Evolutionary conservation across 2,329 filamentous ascomycete species (phyloP).

Genomic region (Leptographium galeiforme): DNA sequence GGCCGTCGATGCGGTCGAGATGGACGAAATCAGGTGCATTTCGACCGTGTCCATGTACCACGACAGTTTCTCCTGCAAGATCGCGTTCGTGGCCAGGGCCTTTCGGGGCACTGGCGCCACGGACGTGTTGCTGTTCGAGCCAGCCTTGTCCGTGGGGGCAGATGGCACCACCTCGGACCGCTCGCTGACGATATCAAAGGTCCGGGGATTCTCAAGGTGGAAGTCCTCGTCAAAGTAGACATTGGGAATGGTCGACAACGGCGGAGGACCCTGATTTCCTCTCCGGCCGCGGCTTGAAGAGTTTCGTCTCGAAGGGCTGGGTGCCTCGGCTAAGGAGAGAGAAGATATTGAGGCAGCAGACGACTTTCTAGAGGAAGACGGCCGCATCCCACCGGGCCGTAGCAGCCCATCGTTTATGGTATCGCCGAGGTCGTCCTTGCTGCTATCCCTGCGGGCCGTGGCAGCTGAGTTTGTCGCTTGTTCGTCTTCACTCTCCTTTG

Average conservation of each 20-base stretch:
- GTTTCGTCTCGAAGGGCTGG: slow-evolving; percentile 28
- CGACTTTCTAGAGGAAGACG: slow-evolving; percentile 23
- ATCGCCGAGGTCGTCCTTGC: slow-evolving; percentile 29
- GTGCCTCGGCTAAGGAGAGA: slow-evolving; percentile 24
- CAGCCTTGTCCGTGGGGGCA: slow-evolving; percentile 36
- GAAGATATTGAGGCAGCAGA: slow-evolving; percentile 37
- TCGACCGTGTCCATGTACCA: slow-evolving; percentile 99
- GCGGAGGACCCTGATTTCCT: slow-evolving; percentile 60
- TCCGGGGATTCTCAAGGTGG: slow-evolving; percentile 87
- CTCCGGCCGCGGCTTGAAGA: slow-evolving; percentile 38
- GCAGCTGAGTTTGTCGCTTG: slow-evolving; percentile 24
- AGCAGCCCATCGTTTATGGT: slow-evolving; percentile 29
- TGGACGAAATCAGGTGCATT: slow-evolving; percentile 90
- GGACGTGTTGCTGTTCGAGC: slow-evolving; percentile 14
- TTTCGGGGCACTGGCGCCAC: slow-evolving; percentile 54
- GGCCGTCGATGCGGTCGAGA: slow-evolving; percentile 86
- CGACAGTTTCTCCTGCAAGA: slow-evolving; percentile 92
- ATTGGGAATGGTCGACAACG: slow-evolving; percentile 77
- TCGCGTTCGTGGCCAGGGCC: slow-evolving; percentile 87
- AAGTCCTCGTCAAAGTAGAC: slow-evolving; percentile 96
- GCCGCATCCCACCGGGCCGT: slow-evolving; percentile 28
- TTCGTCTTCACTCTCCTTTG: slow-evolving; percentile 65
- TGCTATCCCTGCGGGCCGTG: slow-evolving; percentile 21
- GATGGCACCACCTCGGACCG: slow-evolving; percentile 86
- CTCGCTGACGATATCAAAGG: slow-evolving; percentile 93